These are phyloP conservation scores for Emmonsia crescens DNA, from an alignment of 2,329 filamentous ascomycete species.

Conservation along the genomic window DNA sequence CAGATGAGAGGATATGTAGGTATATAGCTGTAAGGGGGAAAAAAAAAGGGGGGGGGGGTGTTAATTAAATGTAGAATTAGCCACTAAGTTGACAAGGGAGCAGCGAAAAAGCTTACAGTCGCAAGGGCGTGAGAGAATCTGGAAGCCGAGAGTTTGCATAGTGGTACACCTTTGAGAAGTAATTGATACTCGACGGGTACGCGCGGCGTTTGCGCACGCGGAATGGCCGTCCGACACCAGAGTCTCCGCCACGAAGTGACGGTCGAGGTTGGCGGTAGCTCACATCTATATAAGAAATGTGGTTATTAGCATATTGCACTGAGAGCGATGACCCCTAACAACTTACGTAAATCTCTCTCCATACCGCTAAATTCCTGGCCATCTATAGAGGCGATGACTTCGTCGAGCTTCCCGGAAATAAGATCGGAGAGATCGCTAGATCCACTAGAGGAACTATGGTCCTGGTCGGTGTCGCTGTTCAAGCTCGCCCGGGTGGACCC, in stretches of 20 bases:
- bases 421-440: slow-evolving; percentile 40
- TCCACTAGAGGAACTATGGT: slow-evolving; percentile 19
- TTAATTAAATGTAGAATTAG: background rate
- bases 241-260: slow-evolving; percentile 1
- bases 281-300: background rate
- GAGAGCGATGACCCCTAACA: background rate
- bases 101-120: slow-evolving; percentile 43
- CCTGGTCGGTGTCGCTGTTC: slow-evolving; percentile 14
- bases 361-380: slow-evolving; percentile 44
- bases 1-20: slow-evolving; percentile 67
- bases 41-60: background rate
- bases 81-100: background rate
- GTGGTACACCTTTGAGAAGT: slow-evolving; percentile 65
- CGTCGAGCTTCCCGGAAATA: slow-evolving; percentile 52
- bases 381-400: slow-evolving; percentile 63
- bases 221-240: slow-evolving; percentile 21
- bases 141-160: slow-evolving; percentile 71
- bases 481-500: slow-evolving; percentile 7
- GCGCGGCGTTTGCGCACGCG: slow-evolving; percentile 29
- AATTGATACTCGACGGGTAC: slow-evolving; percentile 40
- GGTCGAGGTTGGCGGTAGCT: background rate
- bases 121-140: slow-evolving; percentile 53
- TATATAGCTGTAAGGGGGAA: slow-evolving; percentile 45
- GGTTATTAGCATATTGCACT: background rate
- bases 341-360: slow-evolving; percentile 25